These are phyloP conservation scores for Mycena rosella DNA, from an alignment of 768 basidiomycete species.

Conservation along the genomic window DNA sequence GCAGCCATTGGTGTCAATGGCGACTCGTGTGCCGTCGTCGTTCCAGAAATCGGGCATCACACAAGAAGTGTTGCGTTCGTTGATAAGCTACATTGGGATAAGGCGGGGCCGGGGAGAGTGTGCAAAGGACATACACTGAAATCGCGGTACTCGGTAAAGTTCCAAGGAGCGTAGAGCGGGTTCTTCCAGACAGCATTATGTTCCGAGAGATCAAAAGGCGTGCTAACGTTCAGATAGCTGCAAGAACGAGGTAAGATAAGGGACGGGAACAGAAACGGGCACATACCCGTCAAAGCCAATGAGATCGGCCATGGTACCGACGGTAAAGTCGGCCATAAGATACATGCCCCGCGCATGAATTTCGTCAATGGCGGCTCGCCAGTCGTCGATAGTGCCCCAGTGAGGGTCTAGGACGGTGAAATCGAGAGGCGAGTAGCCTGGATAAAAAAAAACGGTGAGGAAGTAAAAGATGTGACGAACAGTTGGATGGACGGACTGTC, in stretches of 20 bases:
- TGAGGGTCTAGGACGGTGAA: conserved; percentile 93
- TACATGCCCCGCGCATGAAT: conserved; percentile 91
- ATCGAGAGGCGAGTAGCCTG: conserved; percentile 94
- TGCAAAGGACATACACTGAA: conserved; percentile 66
- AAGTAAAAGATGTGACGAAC: conserved; percentile 11
- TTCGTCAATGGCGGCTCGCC: conserved; percentile 79
- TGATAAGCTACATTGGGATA: conserved; percentile 63
- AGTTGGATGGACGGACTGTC: conserved; percentile 75
- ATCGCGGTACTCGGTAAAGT: conserved; percentile 86
- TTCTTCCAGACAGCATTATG: conserved; percentile 81
- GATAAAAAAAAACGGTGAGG: conserved; percentile 29
- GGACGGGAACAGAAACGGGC: conserved; percentile 18
- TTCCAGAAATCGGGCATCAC: conserved; percentile 84
- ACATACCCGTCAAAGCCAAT: conserved; percentile 87
- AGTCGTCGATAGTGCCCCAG: conserved; percentile 88
- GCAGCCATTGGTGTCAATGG: conserved; percentile 77
- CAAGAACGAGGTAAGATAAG: conserved; percentile 28
- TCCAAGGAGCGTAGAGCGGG: conserved; percentile 86
- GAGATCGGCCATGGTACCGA: conserved; percentile 92
- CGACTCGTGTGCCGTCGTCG: conserved; percentile 76
- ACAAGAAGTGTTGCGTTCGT: conserved; percentile 82
- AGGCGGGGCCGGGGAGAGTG: conserved; percentile 8
- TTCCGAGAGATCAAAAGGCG: conserved; percentile 84
- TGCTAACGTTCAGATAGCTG: conserved; percentile 83
- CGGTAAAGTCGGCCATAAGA: conserved; percentile 93